Conservation (phyloP, 2,329 filamentous ascomycete genomes). For the Beauveria varroae region DNA sequence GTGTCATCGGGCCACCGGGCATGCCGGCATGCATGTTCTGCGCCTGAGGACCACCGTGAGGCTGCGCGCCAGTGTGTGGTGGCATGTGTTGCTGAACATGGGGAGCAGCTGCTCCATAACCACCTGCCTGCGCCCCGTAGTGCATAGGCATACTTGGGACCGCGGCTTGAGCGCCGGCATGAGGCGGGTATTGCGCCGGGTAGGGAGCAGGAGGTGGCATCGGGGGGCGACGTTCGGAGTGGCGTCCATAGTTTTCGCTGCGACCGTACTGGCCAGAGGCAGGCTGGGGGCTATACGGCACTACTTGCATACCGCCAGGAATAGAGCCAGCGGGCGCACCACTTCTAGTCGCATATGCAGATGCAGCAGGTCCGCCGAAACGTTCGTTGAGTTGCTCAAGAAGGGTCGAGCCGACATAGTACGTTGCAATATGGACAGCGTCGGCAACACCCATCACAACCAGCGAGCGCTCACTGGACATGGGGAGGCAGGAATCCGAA, state of each 20-base stretch:
- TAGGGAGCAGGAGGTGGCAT: slow-evolving; percentile 64
- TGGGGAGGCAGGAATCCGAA: slow-evolving; percentile 86
- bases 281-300: slow-evolving; percentile 93
- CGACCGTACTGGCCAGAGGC: slow-evolving; percentile 89
- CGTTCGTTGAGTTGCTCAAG: slow-evolving; percentile 95
- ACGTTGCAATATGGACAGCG: slow-evolving; percentile 96
- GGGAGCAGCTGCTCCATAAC: slow-evolving; percentile 75
- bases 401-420: slow-evolving; percentile 97
- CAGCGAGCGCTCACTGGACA: slow-evolving; percentile 94
- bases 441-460: slow-evolving; percentile 97
- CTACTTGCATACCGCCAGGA: slow-evolving; percentile 96
- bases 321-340: slow-evolving; percentile 89
- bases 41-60: slow-evolving; percentile 56
- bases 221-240: slow-evolving; percentile 68
- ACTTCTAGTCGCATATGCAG: slow-evolving; percentile 93
- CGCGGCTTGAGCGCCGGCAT: slow-evolving; percentile 48
- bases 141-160: slow-evolving; percentile 62
- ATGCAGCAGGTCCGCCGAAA: slow-evolving; percentile 90
- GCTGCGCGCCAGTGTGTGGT: slow-evolving; percentile 49
- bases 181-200: slow-evolving; percentile 60
- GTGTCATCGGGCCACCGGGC: slow-evolving; percentile 65
- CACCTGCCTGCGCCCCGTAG: slow-evolving; percentile 68
- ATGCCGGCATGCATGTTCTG: slow-evolving; percentile 65
- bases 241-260: slow-evolving; percentile 72
- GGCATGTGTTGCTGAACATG: slow-evolving; percentile 64